Evolutionary conservation across 1,284 basidiomycete genomes (phyloP).

Genomic region (Schizophyllum commune): DNA sequence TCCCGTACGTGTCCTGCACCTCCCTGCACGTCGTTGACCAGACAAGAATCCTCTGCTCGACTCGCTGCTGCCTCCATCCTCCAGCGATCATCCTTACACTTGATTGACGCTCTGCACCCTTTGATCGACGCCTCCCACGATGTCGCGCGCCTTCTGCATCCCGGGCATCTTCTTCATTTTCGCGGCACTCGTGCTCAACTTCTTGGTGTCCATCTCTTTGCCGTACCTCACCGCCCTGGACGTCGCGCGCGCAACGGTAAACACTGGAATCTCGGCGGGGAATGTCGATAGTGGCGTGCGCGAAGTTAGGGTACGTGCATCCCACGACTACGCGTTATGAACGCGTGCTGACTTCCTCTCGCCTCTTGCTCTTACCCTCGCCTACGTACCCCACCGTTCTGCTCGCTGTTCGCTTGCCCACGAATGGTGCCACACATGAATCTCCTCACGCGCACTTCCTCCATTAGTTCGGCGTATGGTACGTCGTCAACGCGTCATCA

Average conservation of each 20-base stretch:
- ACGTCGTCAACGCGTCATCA: constrained; percentile 13
- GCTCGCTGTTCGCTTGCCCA: not conserved
- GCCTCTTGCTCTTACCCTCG: too few relatives aligned
- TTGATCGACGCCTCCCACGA: constrained; percentile 13
- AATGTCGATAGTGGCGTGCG: constrained; percentile 25
- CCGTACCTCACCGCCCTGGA: constrained; percentile 60
- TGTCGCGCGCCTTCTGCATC: constrained; percentile 55
- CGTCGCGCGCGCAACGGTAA: constrained; percentile 50
- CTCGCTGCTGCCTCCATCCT: too few relatives aligned
- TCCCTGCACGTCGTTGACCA: too few relatives aligned
- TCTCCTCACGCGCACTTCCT: constrained; percentile 2
- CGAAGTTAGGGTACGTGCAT: constrained; percentile 43
- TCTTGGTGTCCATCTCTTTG: constrained; percentile 63
- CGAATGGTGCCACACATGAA: not conserved
- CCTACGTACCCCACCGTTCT: not conserved
- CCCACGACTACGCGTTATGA: not conserved
- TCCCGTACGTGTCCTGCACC: too few relatives aligned
- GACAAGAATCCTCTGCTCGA: too few relatives aligned
- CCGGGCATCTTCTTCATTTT: constrained; percentile 57
- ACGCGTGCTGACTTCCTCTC: not conserved
- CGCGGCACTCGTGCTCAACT: constrained; percentile 53
- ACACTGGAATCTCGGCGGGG: constrained; percentile 22
- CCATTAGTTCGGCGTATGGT: constrained; percentile 56
- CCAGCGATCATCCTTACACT: too few relatives aligned
- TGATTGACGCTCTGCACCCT: not conserved